phyloP scores from a whole-genome alignment of 2,329 filamentous ascomycete species.

The Thyridium curvatum region DNA sequence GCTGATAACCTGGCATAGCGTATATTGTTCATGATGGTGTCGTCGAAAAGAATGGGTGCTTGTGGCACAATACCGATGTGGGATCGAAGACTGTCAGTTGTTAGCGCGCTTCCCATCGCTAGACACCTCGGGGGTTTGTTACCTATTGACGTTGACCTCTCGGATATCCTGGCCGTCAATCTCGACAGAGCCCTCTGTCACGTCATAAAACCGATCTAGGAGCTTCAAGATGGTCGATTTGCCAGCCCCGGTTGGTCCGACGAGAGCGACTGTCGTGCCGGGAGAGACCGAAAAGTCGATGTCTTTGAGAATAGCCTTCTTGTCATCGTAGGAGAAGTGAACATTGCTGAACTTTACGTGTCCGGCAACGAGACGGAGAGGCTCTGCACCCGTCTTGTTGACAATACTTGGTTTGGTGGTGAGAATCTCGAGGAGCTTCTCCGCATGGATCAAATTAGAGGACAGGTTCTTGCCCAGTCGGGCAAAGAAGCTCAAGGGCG shows the following conservation, averaged over 20 bases:
- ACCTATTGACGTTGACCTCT: conserved; percentile 44
- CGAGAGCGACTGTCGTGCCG: conserved; percentile 52
- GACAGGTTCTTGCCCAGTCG: conserved; percentile 49
- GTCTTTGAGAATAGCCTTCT: conserved; percentile 49
- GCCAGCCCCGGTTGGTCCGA: conserved; percentile 53
- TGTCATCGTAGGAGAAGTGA: conserved; percentile 53
- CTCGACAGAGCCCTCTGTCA: conserved; percentile 42
- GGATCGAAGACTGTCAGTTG: conserved; percentile 36
- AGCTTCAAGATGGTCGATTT: conserved; percentile 54
- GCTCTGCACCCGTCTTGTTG: conserved; percentile 42
- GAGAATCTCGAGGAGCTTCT: conserved; percentile 53
- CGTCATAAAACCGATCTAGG: conserved; percentile 54
- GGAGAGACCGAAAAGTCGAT: conserved; percentile 43
- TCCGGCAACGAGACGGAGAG: conserved; percentile 44
- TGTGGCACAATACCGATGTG: conserved; percentile 53
- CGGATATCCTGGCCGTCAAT: conserved; percentile 53
- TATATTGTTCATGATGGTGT: conserved; percentile 54
- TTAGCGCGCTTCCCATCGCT: conserved; percentile 11
- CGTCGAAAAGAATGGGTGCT: conserved; percentile 48
- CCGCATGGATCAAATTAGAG: conserved; percentile 50
- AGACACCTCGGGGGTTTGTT: conserved; percentile 3
- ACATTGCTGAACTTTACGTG: conserved; percentile 49
- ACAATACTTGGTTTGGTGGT: conserved; percentile 48
- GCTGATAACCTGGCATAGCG: conserved; percentile 49
- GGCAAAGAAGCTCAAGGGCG: conserved; percentile 65